Evolutionary conservation across 2,329 filamentous ascomycete genomes (phyloP).

Genomic region (Hymenoscyphus linearis): DNA sequence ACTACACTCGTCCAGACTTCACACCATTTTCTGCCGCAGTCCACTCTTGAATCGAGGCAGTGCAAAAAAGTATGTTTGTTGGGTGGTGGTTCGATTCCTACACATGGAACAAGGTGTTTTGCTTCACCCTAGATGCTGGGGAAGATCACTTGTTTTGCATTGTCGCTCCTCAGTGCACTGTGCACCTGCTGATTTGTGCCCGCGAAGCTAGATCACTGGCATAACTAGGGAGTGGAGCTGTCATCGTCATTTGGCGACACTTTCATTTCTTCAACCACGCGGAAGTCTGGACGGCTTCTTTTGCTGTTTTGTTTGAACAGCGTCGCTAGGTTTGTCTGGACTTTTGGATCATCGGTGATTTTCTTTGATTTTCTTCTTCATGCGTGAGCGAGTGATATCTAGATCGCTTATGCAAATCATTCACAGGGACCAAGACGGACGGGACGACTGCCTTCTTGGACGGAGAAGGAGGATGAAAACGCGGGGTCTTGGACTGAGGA

Average conservation of each 20-base stretch:
- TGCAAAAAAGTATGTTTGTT: background rate
- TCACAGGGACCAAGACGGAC: background rate
- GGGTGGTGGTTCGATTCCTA: background rate
- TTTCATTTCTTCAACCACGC: background rate
- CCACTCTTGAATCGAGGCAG: background rate
- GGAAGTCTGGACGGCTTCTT: background rate
- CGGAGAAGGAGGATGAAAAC: background rate
- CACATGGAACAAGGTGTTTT: background rate
- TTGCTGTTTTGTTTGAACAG: background rate
- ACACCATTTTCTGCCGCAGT: background rate
- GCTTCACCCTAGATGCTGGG: background rate
- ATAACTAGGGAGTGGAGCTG: background rate
- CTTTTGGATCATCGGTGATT: too few species aligned
- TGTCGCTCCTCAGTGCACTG: background rate
- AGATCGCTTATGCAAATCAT: slow-evolving; percentile 1
- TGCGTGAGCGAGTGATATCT: background rate
- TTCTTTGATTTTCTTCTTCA: background rate
- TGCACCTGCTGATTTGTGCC: background rate
- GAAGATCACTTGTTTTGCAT: background rate
- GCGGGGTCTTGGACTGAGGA: background rate
- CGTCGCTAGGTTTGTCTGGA: background rate
- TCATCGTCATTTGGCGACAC: background rate
- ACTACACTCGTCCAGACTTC: background rate
- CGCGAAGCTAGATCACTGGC: background rate
- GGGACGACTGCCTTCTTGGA: background rate